Percentiles rank a stretch among this genome's conserved stretches.
Evolutionary conservation across 129 eudicot genomes (phyloP).

Genomic region (Silybum marianum): DNA sequence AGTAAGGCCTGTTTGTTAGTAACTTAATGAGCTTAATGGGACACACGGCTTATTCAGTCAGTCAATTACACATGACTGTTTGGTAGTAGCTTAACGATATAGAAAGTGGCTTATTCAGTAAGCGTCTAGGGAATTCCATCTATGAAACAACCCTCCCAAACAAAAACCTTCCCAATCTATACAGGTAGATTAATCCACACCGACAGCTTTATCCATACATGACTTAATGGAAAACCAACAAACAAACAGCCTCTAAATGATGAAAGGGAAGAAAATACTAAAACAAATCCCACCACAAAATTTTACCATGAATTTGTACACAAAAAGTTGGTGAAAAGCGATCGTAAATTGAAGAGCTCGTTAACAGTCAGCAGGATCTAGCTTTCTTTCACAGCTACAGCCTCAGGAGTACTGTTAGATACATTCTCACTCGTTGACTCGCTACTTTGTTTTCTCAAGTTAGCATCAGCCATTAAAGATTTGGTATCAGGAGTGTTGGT

Average conservation of each 20-base stretch:
- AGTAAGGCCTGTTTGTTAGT: too few relatives aligned
- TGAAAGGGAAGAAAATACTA: background rate
- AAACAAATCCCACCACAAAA: background rate
- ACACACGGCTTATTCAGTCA: too few relatives aligned
- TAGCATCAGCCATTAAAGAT: conserved; percentile 32
- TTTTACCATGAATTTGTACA: conserved; percentile 30
- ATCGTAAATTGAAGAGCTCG: conserved; percentile 8
- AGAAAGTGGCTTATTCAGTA: too few relatives aligned
- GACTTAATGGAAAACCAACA: too few relatives aligned
- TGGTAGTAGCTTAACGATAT: too few relatives aligned
- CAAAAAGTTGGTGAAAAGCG: conserved; percentile 18
- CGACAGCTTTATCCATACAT: too few relatives aligned
- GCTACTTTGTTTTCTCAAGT: conserved; percentile 19
- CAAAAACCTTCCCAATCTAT: too few relatives aligned
- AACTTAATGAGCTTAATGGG: too few relatives aligned
- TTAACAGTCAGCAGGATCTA: conserved; percentile 26
- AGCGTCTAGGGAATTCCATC: too few relatives aligned
- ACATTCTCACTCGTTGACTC: conserved; percentile 25
- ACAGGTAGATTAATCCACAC: too few relatives aligned
- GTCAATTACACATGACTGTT: too few relatives aligned
- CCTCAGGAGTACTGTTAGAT: conserved; percentile 35
- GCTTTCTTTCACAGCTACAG: conserved; percentile 30
- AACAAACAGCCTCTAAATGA: background rate
- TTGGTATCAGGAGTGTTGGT: background rate
- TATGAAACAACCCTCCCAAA: too few relatives aligned